Base-by-base conservation (phyloP, 768 basidiomycete species). In the Kwoniella pini region DNA sequence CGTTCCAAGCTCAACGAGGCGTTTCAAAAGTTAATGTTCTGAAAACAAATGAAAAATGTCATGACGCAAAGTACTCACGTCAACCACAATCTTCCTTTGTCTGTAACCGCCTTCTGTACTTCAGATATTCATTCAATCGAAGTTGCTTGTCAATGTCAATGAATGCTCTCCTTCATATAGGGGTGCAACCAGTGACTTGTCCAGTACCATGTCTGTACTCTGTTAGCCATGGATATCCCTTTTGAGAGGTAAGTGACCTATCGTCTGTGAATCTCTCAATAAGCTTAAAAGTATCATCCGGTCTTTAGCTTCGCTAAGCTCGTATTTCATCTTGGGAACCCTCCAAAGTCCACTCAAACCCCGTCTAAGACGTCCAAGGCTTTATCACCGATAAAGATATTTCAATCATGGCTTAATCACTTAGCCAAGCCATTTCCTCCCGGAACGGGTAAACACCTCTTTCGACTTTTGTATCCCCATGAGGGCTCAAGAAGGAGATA, bases 391-490 rank as follows among this genome's bases (percentile, higher is more conserved):
- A 31, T 30, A 1, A 48, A 67, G 39, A 71, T 73, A 28, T 74
- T 77, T 52, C 28, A 57, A n/a, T 68, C 64, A 54, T 77, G 71
- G 67, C 56, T 77, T 11, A 59, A 67, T 45, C 60, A 71, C 43
- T 62, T 68, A 5, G 40, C 64, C 0, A 17, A 56, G 19, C 84
- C 85, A 13, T 76, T 87, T 21, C 83, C 84, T 0, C 71, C 73
- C 0, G 82, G 83, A 3, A 86, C 85, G 0, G 85, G 86, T 9
- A 80, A 82, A 13, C 82, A 83, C 4, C 77, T 90, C 28, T 86
- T 94, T 68, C 84, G 85, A 6, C 77, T 92, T 4, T 79, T 95
- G n/a, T 94, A 93, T 71, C 91, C 93, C 0, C 87, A 93, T 62
- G 86, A 90, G 57, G 90, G 93, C 61, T 68, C 80, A 1, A 77